These are phyloP conservation scores for Arthrinium phaeospermum DNA, from an alignment of 2,329 filamentous ascomycete species.

Conservation along the genomic window DNA sequence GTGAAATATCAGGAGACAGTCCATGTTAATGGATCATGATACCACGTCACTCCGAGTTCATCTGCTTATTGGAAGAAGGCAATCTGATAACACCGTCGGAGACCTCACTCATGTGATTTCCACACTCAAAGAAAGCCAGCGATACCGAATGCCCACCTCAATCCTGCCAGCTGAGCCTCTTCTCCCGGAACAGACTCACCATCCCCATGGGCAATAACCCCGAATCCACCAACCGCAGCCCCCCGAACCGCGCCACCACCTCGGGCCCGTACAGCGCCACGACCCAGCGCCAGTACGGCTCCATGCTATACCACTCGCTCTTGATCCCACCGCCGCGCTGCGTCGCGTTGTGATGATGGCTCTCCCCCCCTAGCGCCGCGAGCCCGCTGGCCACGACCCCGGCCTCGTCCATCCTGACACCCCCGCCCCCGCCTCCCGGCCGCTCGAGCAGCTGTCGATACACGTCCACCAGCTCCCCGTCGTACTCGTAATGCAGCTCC, in stretches of 20 bases:
- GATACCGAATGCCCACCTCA: constrained; percentile 27
- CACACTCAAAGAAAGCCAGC: neutral
- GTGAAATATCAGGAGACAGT: no score
- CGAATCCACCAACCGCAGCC: constrained; percentile 50
- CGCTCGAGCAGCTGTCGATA: constrained; percentile 45
- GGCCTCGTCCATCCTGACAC: constrained; percentile 34
- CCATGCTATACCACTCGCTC: constrained; percentile 33
- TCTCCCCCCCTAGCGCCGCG: constrained; percentile 25
- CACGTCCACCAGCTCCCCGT: constrained; percentile 36
- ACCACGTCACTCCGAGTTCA: neutral
- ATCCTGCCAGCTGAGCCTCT: constrained; percentile 49
- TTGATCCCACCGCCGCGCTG: constrained; percentile 30
- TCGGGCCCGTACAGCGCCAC: constrained; percentile 51
- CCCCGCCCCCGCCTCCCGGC: constrained; percentile 33
- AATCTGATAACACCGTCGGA: neutral
- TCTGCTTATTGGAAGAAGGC: no score
- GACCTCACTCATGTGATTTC: neutral
- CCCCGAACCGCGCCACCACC: constrained; percentile 50
- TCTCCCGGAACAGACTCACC: constrained; percentile 51
- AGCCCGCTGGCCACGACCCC: constrained; percentile 35
- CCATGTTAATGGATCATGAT: no score
- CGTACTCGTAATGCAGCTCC: constrained; percentile 28
- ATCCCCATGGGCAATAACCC: constrained; percentile 54
- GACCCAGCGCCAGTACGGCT: constrained; percentile 55
- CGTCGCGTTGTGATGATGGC: constrained; percentile 18